phyloP scores from a whole-genome alignment of 2,329 filamentous ascomycete genomes.

The Sarocladiaceae sp. region DNA sequence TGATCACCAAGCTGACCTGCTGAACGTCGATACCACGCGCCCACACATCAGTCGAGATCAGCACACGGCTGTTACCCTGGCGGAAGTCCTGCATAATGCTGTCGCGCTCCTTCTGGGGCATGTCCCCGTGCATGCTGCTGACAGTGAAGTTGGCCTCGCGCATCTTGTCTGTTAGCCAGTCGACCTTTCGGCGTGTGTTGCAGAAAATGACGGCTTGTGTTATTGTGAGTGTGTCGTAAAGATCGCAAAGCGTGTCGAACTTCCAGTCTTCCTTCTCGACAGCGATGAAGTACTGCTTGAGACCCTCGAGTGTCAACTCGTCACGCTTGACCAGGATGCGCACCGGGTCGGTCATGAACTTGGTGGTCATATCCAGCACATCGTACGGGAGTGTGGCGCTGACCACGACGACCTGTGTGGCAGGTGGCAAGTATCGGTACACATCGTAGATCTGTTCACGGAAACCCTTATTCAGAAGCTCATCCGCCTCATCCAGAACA shows the following conservation, averaged over 20 bases:
- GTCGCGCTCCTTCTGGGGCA: slow-evolving; percentile 97
- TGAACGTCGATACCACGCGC: slow-evolving; percentile 98
- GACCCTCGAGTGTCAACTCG: slow-evolving; percentile 91
- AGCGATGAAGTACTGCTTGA: slow-evolving; percentile 99
- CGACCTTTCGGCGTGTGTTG: slow-evolving; percentile 97
- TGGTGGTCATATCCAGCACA: slow-evolving; percentile 97
- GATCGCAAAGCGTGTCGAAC: slow-evolving; percentile 95
- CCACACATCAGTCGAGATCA: slow-evolving; percentile 98
- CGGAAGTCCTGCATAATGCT: slow-evolving; percentile 99
- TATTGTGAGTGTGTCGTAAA: slow-evolving; percentile 98
- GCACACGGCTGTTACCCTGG: slow-evolving; percentile 89
- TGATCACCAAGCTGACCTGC: slow-evolving; percentile 97
- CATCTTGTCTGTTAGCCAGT: slow-evolving; percentile 99
- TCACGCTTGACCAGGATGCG: slow-evolving; percentile 98
- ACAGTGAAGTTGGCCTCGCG: slow-evolving; percentile 98
- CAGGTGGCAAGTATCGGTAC: slow-evolving; percentile 92
- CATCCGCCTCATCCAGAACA: slow-evolving; percentile 57
- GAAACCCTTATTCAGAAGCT: slow-evolving; percentile 85
- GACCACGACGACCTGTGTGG: slow-evolving; percentile 97
- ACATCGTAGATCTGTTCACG: slow-evolving; percentile 99
- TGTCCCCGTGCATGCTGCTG: slow-evolving; percentile 97
- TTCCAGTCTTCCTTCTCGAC: slow-evolving; percentile 99
- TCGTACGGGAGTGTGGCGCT: slow-evolving; percentile 96
- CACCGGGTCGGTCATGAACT: slow-evolving; percentile 99
- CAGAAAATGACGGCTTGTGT: slow-evolving; percentile 99